These are phyloP conservation scores for Tolypocladium capitatum DNA, from an alignment of 2,329 filamentous ascomycete genomes.

Conservation along the genomic window DNA sequence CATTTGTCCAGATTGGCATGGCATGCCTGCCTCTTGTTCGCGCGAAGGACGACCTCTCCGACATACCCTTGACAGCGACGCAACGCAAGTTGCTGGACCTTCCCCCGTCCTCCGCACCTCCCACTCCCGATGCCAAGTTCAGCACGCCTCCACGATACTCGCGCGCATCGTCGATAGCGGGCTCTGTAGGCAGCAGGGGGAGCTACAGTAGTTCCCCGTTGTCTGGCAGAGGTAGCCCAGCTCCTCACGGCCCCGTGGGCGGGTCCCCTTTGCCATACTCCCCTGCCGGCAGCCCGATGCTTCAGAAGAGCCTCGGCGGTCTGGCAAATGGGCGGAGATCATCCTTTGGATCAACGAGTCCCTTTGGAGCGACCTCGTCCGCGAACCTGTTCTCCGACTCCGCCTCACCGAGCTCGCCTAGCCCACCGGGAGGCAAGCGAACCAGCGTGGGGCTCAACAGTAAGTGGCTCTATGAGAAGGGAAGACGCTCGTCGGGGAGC, in stretches of 20 bases:
- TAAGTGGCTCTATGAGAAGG: slow-evolving; percentile 90
- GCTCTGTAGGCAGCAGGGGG: slow-evolving; percentile 47
- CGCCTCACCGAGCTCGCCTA: slow-evolving; percentile 47
- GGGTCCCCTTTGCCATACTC: slow-evolving; percentile 34
- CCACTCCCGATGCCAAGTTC: slow-evolving; percentile 56
- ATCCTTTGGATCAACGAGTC: slow-evolving; percentile 47
- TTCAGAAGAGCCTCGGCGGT: slow-evolving; percentile 52
- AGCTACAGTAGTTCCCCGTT: slow-evolving; percentile 46
- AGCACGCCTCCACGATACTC: slow-evolving; percentile 81
- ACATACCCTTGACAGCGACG: slow-evolving; percentile 66
- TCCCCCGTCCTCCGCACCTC: slow-evolving; percentile 46
- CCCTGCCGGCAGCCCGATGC: slow-evolving; percentile 37
- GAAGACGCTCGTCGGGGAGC: slow-evolving; percentile 40
- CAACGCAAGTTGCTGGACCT: slow-evolving; percentile 80
- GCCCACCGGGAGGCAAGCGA: slow-evolving; percentile 50
- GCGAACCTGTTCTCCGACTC: slow-evolving; percentile 36
- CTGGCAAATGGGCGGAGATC: slow-evolving; percentile 38
- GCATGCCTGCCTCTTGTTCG: slow-evolving; percentile 62
- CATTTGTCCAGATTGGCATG: slow-evolving; percentile 56
- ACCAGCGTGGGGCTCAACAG: slow-evolving; percentile 71
- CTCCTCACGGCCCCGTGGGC: slow-evolving; percentile 15
- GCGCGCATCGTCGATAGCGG: slow-evolving; percentile 52
- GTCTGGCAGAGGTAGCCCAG: slow-evolving; percentile 40
- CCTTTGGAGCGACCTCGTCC: slow-evolving; percentile 35
- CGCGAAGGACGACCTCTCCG: slow-evolving; percentile 62